Base-by-base conservation (phyloP, 2,329 filamentous ascomycete species). In the Exserohilum turcica region DNA sequence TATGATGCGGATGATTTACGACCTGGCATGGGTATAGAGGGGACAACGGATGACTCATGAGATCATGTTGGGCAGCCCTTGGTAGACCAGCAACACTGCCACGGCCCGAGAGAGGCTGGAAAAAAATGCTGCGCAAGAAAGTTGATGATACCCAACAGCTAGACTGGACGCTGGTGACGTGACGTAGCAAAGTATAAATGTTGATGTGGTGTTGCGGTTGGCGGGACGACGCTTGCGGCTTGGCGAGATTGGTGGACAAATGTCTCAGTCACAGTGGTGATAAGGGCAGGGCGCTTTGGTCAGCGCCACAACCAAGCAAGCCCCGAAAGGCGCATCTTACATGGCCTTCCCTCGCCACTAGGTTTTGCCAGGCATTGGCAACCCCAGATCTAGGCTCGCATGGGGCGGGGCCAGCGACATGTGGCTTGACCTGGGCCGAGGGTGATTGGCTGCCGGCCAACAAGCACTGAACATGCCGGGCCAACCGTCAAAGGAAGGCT, bases 1-100 rank as follows among this genome's bases (percentile, higher is more conserved):
- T 65, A 70, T 61, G 66, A 70, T 63, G 64, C 60, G 66, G 65
- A 71, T 67, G 68, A 71, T 63, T 70, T 67, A 70, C 57, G 66
- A 70, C 61, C 65, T 60, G 66, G 63, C 54, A 68, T 60, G 62
- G 59, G 44, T 54, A 66, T 59, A 65, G 63, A 56, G 60, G 65
- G 56, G 49, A 60, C 54, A 48, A 63, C 54, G 58, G 59, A 66
- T 54, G 62, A 52, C 54, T 61, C 51, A 65, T 57, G 61, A 64
- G 67, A 62, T 57, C 54, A 66, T 48, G 52, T 51, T 56, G 55
- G 60, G 54, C 57, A 58, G 54, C 52, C 53, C 53, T 54, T 60
- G 59, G 64, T 64, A 61, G 65, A 66, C 64, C 59, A 61, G 61
- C 50, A 56, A 61, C 56, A 60, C 60, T 60, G 51, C 64, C 58